A percentile compares a stretch with the other conserved stretches of the same genome.
phyloP scores from a whole-genome alignment of 2,329 filamentous ascomycete species.

The Fusarium drepaniforme region DNA sequence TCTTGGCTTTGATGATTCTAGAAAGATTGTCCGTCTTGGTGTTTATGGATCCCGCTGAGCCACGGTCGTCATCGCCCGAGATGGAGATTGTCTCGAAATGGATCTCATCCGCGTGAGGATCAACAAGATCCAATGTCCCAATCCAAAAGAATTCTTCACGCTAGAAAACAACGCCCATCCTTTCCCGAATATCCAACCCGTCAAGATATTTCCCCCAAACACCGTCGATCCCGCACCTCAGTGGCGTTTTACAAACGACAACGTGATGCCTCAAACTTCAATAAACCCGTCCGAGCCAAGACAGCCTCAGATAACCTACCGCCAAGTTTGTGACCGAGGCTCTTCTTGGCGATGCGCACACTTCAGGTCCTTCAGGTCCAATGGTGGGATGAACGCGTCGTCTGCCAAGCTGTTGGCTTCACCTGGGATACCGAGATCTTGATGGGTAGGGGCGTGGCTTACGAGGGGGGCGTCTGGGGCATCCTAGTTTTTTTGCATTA shows the following conservation, averaged over 20 bases:
- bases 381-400: not conserved
- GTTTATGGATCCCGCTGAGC: not conserved
- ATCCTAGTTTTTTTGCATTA: not conserved
- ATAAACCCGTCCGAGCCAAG: not conserved
- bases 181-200: not conserved
- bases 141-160: not conserved
- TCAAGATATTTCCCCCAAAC: not conserved
- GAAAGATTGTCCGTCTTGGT: not conserved
- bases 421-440: constrained; percentile 11
- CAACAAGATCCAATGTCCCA: not conserved
- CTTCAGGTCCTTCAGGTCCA: not conserved
- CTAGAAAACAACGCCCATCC: not conserved
- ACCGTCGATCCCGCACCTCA: not conserved
- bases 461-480: not conserved
- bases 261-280: not conserved
- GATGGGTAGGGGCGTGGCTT: constrained; percentile 9
- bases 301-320: not conserved
- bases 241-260: not conserved
- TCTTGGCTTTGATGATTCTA: constrained; percentile 3
- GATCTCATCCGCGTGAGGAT: not conserved
- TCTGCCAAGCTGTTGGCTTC: constrained; percentile 3
- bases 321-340: constrained; percentile 8
- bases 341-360: constrained; percentile 6
- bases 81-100: not conserved
- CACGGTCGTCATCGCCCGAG: not conserved